phyloP scores from a whole-genome alignment of 805 yeast species.

The Ogataea parapolymorpha region DNA sequence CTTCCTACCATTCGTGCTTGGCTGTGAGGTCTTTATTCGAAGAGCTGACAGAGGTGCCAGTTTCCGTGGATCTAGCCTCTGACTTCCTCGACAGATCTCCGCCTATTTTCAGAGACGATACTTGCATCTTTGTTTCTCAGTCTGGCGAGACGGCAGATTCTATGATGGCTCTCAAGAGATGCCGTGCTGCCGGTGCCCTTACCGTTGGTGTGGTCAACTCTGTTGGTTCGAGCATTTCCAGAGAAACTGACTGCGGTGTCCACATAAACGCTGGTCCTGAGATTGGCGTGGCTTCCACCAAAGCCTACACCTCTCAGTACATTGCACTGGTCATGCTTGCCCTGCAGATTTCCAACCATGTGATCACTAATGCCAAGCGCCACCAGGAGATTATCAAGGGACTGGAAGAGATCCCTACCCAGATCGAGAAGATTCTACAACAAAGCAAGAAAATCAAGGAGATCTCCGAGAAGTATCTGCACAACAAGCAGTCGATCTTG shows the following conservation, averaged over 20 bases:
- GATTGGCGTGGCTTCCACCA: constrained; percentile 98
- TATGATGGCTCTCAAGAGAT: constrained; percentile 90
- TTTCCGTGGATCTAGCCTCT: constrained; percentile 87
- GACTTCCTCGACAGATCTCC: constrained; percentile 92
- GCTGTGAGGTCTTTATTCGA: constrained; percentile 96
- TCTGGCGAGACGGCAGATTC: constrained; percentile 99
- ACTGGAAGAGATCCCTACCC: constrained; percentile 76
- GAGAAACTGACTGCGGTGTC: constrained; percentile 98
- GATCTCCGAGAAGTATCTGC: constrained; percentile 69
- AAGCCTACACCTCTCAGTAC: constrained; percentile 97
- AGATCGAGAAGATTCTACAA: constrained; percentile 71
- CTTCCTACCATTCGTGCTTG: constrained; percentile 96
- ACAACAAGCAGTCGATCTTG: constrained; percentile 80
- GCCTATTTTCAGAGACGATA: constrained; percentile 98
- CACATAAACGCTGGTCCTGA: constrained; percentile 99
- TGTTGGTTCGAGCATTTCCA: constrained; percentile 95
- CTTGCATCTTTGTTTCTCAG: constrained; percentile 96
- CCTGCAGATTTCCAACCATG: constrained; percentile 88
- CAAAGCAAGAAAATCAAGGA: constrained; percentile 72
- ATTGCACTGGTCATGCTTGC: constrained; percentile 98
- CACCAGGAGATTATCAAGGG: constrained; percentile 86
- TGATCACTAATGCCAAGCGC: constrained; percentile 71
- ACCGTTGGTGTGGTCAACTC: constrained; percentile 97
- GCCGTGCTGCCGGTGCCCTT: constrained; percentile 94
- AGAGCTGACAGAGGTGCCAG: constrained; percentile 94